A percentile compares a stretch with the other conserved stretches of the same genome.
phyloP scores from a whole-genome alignment of 306 rosid species.

The Trifolium pratense region DNA sequence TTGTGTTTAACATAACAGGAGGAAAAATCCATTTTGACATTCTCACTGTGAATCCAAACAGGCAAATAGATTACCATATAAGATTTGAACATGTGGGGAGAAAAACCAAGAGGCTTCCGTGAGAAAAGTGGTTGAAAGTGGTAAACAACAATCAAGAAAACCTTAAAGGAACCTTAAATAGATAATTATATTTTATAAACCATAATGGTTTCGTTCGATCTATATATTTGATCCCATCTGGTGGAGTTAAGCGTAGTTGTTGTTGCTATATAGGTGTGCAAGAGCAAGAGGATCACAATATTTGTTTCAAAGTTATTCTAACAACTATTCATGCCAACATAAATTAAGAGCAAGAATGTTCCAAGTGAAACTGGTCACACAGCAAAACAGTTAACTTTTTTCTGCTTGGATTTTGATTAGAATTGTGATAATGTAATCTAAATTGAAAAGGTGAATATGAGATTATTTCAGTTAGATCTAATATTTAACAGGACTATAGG shows the following conservation, averaged over 20 bases:
- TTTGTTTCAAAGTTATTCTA: neutral
- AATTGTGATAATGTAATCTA: slow-evolving; percentile 25
- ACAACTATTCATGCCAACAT: neutral
- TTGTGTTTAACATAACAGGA: too few relatives aligned
- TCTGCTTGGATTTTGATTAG: slow-evolving; percentile 23
- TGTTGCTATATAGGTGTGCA: neutral
- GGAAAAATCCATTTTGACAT: too few relatives aligned
- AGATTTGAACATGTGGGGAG: neutral
- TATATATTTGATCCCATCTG: too few relatives aligned
- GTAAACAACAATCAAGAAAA: neutral
- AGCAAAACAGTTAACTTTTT: slow-evolving; percentile 1
- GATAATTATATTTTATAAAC: neutral
- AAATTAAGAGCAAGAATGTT: neutral
- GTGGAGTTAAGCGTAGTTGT: neutral
- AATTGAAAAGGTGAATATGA: slow-evolving; percentile 5
- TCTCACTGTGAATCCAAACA: too few relatives aligned
- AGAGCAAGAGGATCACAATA: neutral
- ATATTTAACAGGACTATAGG: neutral
- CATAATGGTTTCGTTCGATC: too few relatives aligned
- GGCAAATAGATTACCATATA: too few relatives aligned
- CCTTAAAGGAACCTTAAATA: neutral
- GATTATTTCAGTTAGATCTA: slow-evolving; percentile 10
- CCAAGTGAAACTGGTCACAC: slow-evolving; percentile 6
- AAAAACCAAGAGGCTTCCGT: neutral
- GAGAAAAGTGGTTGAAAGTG: too few relatives aligned